Evolutionary conservation across 495 filamentous ascomycete genomes (phyloP).

Genomic region (Trichocladium antarcticum): DNA sequence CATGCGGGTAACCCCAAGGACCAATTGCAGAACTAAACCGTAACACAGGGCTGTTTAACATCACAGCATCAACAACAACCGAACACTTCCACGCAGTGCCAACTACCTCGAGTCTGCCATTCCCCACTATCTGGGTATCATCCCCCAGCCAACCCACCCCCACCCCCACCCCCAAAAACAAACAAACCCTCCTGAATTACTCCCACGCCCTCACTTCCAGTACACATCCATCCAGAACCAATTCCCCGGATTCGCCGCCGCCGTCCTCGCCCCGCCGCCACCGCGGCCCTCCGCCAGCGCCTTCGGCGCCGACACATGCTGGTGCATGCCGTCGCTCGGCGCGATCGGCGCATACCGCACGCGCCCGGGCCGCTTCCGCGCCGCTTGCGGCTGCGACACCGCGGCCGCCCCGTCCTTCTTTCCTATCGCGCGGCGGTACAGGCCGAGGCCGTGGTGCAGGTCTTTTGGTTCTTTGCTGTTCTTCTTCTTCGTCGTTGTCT

Average conservation of each 20-base stretch:
- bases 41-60: too few species aligned
- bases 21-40: too few species aligned
- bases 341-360: not conserved
- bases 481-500: not conserved
- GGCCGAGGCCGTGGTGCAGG: not conserved
- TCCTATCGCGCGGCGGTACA: not conserved
- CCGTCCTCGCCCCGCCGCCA: not conserved
- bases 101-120: too few species aligned
- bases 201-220: slow-evolving; percentile 11
- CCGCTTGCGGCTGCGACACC: not conserved
- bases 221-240: slow-evolving; percentile 16
- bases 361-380: not conserved
- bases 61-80: too few species aligned
- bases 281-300: not conserved
- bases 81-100: too few species aligned
- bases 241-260: slow-evolving; percentile 9
- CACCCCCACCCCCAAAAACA: too few species aligned
- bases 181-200: too few species aligned
- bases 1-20: too few species aligned
- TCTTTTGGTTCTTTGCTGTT: not conserved
- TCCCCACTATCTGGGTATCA: too few species aligned
- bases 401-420: not conserved
- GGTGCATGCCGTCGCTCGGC: slow-evolving; percentile 1
- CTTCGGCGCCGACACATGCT: slow-evolving; percentile 2
- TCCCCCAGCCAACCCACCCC: too few species aligned